A percentile compares a stretch with the other conserved stretches of the same genome.
phyloP scores from a whole-genome alignment of 352 stramenopile species.

The Blastocystis sp. region DNA sequence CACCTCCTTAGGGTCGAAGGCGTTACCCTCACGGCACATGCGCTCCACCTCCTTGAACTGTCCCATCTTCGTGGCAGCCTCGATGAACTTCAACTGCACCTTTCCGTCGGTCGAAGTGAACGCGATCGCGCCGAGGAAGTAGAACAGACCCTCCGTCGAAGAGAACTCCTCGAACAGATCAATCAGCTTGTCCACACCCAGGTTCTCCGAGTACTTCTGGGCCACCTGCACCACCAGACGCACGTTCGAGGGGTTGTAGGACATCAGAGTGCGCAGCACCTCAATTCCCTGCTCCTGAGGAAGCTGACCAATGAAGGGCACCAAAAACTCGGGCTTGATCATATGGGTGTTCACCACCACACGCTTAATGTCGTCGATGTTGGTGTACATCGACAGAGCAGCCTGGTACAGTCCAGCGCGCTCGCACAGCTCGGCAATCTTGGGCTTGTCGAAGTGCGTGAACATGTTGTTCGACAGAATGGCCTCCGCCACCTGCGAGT shows the following conservation, averaged over 20 bases:
- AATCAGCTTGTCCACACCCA: slow-evolving; percentile 85
- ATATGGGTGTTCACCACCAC: slow-evolving; percentile 79
- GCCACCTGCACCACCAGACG: slow-evolving; percentile 95
- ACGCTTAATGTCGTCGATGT: slow-evolving; percentile 90
- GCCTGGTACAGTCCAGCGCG: slow-evolving; percentile 92
- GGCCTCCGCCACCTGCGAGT: slow-evolving; percentile 92
- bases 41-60: slow-evolving; percentile 99
- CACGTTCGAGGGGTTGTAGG: slow-evolving; percentile 92
- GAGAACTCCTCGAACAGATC: slow-evolving; percentile 98
- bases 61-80: slow-evolving; percentile 94
- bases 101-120: slow-evolving; percentile 89
- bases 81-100: slow-evolving; percentile 99
- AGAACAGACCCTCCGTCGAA: slow-evolving; percentile 92
- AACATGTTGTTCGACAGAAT: slow-evolving; percentile 98
- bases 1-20: slow-evolving; percentile 95
- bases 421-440: slow-evolving; percentile 94
- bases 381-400: slow-evolving; percentile 95
- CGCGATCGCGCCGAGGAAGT: slow-evolving; percentile 94
- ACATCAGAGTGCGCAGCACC: slow-evolving; percentile 92
- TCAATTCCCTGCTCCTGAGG: slow-evolving; percentile 90
- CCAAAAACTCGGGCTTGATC: slow-evolving; percentile 89
- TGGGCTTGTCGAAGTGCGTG: slow-evolving; percentile 90
- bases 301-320: slow-evolving; percentile 95
- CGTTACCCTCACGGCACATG: slow-evolving; percentile 96
- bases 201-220: slow-evolving; percentile 83